phyloP scores from a whole-genome alignment of 1,139 yeast species.

The Lodderomyces pseudojiufengensis region DNA sequence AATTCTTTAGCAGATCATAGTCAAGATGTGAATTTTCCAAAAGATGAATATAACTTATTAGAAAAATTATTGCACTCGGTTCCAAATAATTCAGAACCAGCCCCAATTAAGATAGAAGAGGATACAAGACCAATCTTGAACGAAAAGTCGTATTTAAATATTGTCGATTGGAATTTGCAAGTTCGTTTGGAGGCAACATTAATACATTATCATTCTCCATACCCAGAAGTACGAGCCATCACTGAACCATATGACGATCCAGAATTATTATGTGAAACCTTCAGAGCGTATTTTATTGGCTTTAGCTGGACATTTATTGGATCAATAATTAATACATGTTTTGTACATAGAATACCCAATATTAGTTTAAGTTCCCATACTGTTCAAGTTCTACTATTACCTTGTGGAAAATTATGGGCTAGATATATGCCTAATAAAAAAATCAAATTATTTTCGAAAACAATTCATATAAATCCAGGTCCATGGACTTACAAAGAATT shows the following conservation, averaged over 20 bases:
- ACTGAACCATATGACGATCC: slow-evolving; percentile 46
- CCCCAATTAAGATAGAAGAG: slow-evolving; percentile 8
- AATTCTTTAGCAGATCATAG: slow-evolving; percentile 37
- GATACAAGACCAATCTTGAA: slow-evolving; percentile 8
- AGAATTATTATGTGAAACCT: slow-evolving; percentile 35
- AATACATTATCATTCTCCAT: slow-evolving; percentile 44
- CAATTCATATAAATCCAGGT: slow-evolving; percentile 38
- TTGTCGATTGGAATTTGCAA: slow-evolving; percentile 35
- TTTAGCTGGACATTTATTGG: slow-evolving; percentile 43
- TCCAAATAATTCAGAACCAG: slow-evolving; percentile 10
- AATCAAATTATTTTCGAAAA: slow-evolving; percentile 12
- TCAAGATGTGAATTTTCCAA: slow-evolving; percentile 41
- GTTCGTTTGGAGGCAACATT: slow-evolving; percentile 39
- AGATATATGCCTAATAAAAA: slow-evolving; percentile 26
- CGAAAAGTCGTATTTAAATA: slow-evolving; percentile 23
- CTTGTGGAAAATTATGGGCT: slow-evolving; percentile 44
- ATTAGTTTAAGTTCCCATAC: slow-evolving; percentile 39
- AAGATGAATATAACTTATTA: slow-evolving; percentile 34
- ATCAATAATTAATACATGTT: slow-evolving; percentile 40
- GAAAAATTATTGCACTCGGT: slow-evolving; percentile 27
- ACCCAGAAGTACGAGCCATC: slow-evolving; percentile 44
- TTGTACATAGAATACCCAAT: slow-evolving; percentile 42
- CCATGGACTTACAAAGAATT: slow-evolving; percentile 68
- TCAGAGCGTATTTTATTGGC: slow-evolving; percentile 40
- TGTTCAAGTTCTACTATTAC: slow-evolving; percentile 39